Evolutionary conservation across 2,329 filamentous ascomycete species (phyloP), one percentile per base, ranked within the genome.

Genomic region (Calonectria ilicicola): DNA sequence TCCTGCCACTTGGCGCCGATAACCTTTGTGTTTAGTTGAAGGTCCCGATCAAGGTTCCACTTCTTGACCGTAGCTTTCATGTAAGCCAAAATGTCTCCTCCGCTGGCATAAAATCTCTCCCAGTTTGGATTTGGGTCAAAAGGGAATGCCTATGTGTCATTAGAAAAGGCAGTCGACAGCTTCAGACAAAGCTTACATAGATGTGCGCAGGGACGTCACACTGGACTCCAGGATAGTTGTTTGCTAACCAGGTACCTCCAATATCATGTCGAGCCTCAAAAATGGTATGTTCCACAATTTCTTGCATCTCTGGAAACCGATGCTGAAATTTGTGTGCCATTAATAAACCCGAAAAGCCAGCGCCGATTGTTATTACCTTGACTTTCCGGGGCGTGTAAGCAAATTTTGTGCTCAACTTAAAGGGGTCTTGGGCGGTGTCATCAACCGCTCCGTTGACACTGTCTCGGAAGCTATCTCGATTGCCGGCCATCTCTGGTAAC

Each of bases 71-170:
- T 79, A 7, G 63, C 67, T 74, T 91, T 84, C 84, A 89, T 87
- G 75, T 92, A 91, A 3, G 85, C 82, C 21, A 85, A 79, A 53
- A 92, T 93, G 65, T 92, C 91, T 2, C 80, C 79, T 1, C 89
- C 90, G 70, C 87, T 86, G 3, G 90, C 89, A 75, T 90, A 92
- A 73, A 89, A 87, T 63, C 89, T 85, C 0, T 85, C 86, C 90
- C 91, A 92, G 69, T 91, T 84, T 0, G 88, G 88, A 64, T 92
- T 91, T 0, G 89, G 89, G 3, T 86, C 84, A 76, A 91, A 92
- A 0, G 51, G 89, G 85, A 68, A 92, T 84, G 79, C 77, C 76
- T 82, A 15, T 4, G 6, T 3, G 19, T 29, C 9, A 23, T 68
- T 19, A 62, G 42, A 15, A 10, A 47, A 15, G 9, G 44, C 7